Percentiles rank a stretch among this genome's conserved stretches.
Conservation (phyloP, 202 grass and related monocot species). For the Zizania palustris region DNA sequence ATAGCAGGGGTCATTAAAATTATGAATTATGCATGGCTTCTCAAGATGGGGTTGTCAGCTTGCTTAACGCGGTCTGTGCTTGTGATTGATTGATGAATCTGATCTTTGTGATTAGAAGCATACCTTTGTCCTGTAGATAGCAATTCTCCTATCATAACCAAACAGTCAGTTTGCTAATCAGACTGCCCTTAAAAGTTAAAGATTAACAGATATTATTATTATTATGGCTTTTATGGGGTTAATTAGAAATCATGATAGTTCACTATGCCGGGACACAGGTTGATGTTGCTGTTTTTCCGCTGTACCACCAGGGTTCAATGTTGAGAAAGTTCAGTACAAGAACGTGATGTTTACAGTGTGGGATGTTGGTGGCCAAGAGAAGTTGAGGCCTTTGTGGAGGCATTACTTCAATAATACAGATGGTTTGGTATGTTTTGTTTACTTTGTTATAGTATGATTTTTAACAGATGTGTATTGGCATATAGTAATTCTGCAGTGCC, state of each 20-base stretch:
- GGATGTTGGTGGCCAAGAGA: slow-evolving; percentile 99
- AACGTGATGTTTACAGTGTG: slow-evolving; percentile 98
- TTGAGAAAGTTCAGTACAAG: slow-evolving; percentile 98
- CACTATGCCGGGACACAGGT: background rate
- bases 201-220: background rate
- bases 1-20: background rate
- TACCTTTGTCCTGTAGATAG: background rate
- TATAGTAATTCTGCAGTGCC: background rate
- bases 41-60: background rate
- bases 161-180: slow-evolving; percentile 6
- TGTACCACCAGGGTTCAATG: slow-evolving; percentile 81
- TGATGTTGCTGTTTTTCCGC: slow-evolving; percentile 14
- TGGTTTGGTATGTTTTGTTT: slow-evolving; percentile 66
- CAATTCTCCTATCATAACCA: background rate
- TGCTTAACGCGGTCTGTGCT: background rate
- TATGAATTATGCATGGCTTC: background rate
- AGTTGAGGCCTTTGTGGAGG: slow-evolving; percentile 88
- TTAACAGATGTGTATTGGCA: background rate
- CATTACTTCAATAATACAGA: slow-evolving; percentile 96
- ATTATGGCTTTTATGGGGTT: background rate
- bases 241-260: background rate
- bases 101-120: background rate
- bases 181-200: slow-evolving; percentile 19
- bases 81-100: background rate
- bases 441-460: background rate